phyloP scores from a whole-genome alignment of 1,139 yeast genomes.

The Taphrina wiesneri region DNA sequence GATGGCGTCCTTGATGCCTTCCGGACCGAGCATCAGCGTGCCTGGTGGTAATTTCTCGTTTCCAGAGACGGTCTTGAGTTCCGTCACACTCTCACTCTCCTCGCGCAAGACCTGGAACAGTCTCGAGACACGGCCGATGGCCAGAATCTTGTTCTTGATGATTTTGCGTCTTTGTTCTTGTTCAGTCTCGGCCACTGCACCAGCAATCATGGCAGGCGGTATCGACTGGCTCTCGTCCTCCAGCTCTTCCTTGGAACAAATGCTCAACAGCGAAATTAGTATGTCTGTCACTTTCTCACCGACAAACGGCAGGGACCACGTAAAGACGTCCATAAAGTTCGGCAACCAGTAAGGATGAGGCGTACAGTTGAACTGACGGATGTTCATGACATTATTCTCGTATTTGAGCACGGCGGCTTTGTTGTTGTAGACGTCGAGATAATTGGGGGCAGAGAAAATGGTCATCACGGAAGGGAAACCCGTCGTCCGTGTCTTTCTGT shows the following conservation, averaged over 20 bases:
- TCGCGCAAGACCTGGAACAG: slow-evolving; percentile 89
- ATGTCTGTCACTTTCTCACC: slow-evolving; percentile 95
- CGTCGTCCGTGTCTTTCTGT: slow-evolving; percentile 76
- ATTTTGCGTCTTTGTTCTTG: slow-evolving; percentile 56
- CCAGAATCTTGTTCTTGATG: slow-evolving; percentile 82
- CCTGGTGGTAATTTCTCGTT: slow-evolving; percentile 79
- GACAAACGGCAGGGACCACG: slow-evolving; percentile 97
- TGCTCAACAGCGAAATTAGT: slow-evolving; percentile 83
- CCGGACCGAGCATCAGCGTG: slow-evolving; percentile 76
- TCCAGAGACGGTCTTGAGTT: slow-evolving; percentile 67
- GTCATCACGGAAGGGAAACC: slow-evolving; percentile 94
- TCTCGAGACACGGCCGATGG: slow-evolving; percentile 90
- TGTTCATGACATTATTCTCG: slow-evolving; percentile 85
- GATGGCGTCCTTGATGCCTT: slow-evolving; percentile 65
- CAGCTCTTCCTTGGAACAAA: slow-evolving; percentile 92
- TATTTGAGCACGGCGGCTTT: slow-evolving; percentile 92
- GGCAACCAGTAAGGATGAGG: slow-evolving; percentile 99
- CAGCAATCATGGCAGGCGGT: slow-evolving; percentile 37
- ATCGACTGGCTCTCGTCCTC: slow-evolving; percentile 56
- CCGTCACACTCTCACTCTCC: slow-evolving; percentile 85
- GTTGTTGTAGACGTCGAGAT: slow-evolving; percentile 87
- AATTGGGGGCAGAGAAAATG: slow-evolving; percentile 94
- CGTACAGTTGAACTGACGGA: slow-evolving; percentile 82
- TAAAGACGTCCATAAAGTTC: slow-evolving; percentile 93
- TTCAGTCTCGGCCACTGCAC: slow-evolving; percentile 38